These are phyloP conservation scores for Pistacia integerrima DNA, from an alignment of 345 rosid genomes.

Conservation along the genomic window DNA sequence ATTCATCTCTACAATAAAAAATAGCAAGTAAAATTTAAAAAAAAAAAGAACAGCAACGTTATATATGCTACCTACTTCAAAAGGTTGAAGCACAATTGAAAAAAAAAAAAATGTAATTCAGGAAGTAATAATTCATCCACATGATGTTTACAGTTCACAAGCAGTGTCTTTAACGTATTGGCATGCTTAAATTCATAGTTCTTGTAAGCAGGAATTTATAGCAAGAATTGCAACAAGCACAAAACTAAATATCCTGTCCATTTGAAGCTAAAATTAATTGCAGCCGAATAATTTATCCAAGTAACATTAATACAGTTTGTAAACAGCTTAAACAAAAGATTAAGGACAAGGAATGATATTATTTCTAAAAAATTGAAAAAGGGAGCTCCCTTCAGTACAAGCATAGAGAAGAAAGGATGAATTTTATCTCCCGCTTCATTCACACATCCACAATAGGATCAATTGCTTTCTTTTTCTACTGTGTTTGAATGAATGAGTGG, in stretches of 20 bases:
- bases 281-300: too few species aligned
- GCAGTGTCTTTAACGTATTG: too few species aligned
- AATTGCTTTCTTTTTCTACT: slow-evolving; percentile 18
- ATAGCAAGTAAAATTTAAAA: too few species aligned
- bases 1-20: not conserved
- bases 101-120: too few species aligned
- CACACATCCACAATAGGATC: slow-evolving; percentile 69
- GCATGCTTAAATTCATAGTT: too few species aligned
- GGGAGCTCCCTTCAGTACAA: slow-evolving; percentile 65
- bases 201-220: too few species aligned
- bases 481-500: slow-evolving; percentile 54
- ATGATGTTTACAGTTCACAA: too few species aligned
- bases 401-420: slow-evolving; percentile 44
- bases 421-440: slow-evolving; percentile 95
- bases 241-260: not conserved
- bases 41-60: too few species aligned
- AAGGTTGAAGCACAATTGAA: too few species aligned
- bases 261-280: not conserved
- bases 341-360: not conserved
- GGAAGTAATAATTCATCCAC: too few species aligned
- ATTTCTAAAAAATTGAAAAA: slow-evolving; percentile 12
- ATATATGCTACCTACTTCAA: too few species aligned
- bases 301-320: too few species aligned
- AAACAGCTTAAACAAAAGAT: not conserved
- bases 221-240: not conserved